These are phyloP conservation scores for Crithidia fasciculata DNA, from an alignment of 208 protist genomes.

Conservation along the genomic window DNA sequence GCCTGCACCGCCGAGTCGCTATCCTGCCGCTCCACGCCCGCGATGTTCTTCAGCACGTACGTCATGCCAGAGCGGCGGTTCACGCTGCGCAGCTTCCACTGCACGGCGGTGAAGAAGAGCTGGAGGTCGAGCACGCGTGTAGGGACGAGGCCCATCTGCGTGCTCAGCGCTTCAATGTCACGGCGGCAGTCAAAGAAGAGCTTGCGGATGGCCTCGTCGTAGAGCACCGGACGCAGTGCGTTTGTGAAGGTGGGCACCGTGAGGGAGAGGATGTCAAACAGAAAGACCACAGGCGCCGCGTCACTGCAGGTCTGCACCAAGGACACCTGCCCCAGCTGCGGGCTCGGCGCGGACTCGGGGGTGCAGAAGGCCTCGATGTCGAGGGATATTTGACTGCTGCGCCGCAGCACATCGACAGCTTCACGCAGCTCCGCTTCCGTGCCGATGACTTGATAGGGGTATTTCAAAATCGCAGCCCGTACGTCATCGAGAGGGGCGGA, in stretches of 20 bases:
- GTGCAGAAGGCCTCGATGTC: slow-evolving; percentile 91
- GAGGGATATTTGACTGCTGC: slow-evolving; percentile 61
- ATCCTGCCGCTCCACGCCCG: slow-evolving; percentile 71
- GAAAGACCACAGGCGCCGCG: slow-evolving; percentile 61
- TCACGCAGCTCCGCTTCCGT: slow-evolving; percentile 41
- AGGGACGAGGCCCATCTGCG: slow-evolving; percentile 72
- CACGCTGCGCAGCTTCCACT: slow-evolving; percentile 83
- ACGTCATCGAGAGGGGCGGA: slow-evolving; percentile 1
- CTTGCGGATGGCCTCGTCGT: slow-evolving; percentile 59
- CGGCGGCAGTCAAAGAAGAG: slow-evolving; percentile 91
- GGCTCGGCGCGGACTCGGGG: slow-evolving; percentile 31
- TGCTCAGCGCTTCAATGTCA: slow-evolving; percentile 87
- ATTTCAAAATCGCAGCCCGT: slow-evolving; percentile 44
- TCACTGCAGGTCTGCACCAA: slow-evolving; percentile 83
- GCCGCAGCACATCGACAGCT: slow-evolving; percentile 40
- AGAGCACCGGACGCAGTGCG: slow-evolving; percentile 43
- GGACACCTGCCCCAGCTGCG: slow-evolving; percentile 83
- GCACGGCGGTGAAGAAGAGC: slow-evolving; percentile 81
- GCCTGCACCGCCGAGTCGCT: slow-evolving; percentile 80
- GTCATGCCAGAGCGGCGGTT: slow-evolving; percentile 85
- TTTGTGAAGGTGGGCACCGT: slow-evolving; percentile 38
- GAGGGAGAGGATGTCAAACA: slow-evolving; percentile 88
- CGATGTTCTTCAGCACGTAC: slow-evolving; percentile 83
- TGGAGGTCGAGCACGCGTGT: slow-evolving; percentile 81
- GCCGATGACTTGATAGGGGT: slow-evolving; percentile 77